Base-by-base conservation (phyloP, 441 rosid species). In the Isatis lusitanica region DNA sequence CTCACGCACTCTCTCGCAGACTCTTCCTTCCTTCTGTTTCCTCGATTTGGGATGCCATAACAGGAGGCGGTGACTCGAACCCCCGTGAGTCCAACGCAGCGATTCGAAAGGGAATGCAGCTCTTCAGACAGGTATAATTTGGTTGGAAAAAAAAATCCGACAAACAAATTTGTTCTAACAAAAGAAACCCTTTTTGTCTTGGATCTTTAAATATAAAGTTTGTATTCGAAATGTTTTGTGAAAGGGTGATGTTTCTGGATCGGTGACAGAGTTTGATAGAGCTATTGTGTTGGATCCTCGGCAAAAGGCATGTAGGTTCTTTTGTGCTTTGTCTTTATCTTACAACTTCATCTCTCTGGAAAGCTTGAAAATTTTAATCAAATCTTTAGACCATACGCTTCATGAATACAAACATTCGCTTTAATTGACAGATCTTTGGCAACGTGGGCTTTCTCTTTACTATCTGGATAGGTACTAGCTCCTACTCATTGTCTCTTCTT, bases 391-490 rank as follows among this genome's bases (percentile, higher is more conserved):
- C 11, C 3, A 55, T 58, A 31, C 38, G 59, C 2, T n/a, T 63
- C 17, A 46, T 10, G 33, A 60, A 61, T 30, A 57, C 4, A 64
- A 39, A 63, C 55, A 30, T 63, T 28, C 21, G 28, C 9, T 75
- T 16, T 65, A 65, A 21, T 7, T 52, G 51, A 39, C 79, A 94
- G 94, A 86, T 89, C 90, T 90, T 65, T 94, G 98, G 98, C 97
- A 94, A 77, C 86, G 98, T 66, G 98, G 98, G 51, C 79, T 94
- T 4, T 92, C 97, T 12, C 93, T 94, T 72, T 92, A 92, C 82
- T 94, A 92, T 79, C 77, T 90, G 2, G 87, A 90, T 77, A 90
- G 92, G 97, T 92, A 83, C 72, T 44, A 58, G 47, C 10, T 67
- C 44, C 4, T 16, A 24, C 51, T 44, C 58, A 39, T 46, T 55